These are phyloP conservation scores for Protea cynaroides DNA, from an alignment of 164 flowering plant genomes.

Conservation along the genomic window DNA sequence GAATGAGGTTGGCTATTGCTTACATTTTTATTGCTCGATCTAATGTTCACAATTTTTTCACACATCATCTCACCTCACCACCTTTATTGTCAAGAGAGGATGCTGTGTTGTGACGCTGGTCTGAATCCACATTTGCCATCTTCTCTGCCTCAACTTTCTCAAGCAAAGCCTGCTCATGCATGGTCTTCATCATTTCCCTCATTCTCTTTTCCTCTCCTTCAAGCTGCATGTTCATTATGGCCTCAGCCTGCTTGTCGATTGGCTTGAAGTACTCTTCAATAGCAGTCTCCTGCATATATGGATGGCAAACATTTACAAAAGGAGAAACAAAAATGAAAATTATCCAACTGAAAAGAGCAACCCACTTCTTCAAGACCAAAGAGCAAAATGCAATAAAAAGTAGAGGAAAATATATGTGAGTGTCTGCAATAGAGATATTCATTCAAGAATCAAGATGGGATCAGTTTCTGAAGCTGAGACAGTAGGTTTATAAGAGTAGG, in stretches of 20 bases:
- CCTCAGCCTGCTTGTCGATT: slow-evolving; percentile 57
- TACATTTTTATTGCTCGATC: no score
- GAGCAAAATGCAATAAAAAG: no score
- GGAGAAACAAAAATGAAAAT: background rate
- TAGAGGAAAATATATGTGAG: no score
- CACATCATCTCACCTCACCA: background rate
- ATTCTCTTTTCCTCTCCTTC: slow-evolving; percentile 51
- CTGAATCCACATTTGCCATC: slow-evolving; percentile 3
- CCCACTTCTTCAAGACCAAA: no score
- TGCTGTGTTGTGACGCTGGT: slow-evolving; percentile 6
- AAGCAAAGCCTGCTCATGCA: slow-evolving; percentile 42
- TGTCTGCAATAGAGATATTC: no score
- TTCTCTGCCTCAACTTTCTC: slow-evolving; percentile 20
- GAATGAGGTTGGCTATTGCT: no score
- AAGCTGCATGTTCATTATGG: slow-evolving; percentile 60
- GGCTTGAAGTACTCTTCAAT: slow-evolving; percentile 76
- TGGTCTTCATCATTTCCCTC: slow-evolving; percentile 47
- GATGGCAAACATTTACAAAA: background rate
- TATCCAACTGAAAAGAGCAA: no score
- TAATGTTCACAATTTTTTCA: no score
- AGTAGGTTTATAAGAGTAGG: no score
- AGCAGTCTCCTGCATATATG: slow-evolving; percentile 53
- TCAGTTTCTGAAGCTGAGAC: no score
- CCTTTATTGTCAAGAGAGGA: background rate
- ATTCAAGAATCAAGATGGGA: no score